Evolutionary conservation across 176 grass and related monocot genomes (phyloP), one percentile per base, ranked within the genome.

Genomic region (Luzula sylvatica): DNA sequence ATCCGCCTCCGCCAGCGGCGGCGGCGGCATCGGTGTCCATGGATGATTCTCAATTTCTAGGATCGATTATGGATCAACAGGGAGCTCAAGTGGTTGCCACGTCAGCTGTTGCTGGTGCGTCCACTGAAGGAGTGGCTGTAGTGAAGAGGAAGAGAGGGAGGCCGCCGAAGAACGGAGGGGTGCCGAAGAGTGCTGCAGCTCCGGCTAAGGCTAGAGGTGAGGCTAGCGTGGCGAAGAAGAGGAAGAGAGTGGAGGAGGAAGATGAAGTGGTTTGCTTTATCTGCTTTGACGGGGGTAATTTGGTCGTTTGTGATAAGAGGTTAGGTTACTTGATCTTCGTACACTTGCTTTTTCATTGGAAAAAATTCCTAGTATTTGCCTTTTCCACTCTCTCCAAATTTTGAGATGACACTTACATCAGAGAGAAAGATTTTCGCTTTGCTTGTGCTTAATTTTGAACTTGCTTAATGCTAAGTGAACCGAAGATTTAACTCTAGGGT

Each of bases 201-300:
- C 15, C 16, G 16, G 46, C 16, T 21, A 48, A 44, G 24, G n/a
- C 41, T 7, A 2, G 30, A 35, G 2, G 48, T 20, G 18, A 80
- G 61, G 62, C 61, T 56, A 1, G 7, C 0, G 46, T 12, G 5
- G 65, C 38, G 45, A 75, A 15, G 65, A 75, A 63, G 64, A 77
- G 63, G 28, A 75, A 65, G 45, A 72, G 50, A 41, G 55, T 63
- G 45, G 66, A 69, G 47, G 78, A 94, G 4, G 75, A 94, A 3
- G 86, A 92, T 68, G 93, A 99, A 72, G 66, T 87, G 1, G 93
- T 99, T 13, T 99, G 93, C 56, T 99, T 99, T 65, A 99, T 99
- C 20, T 99, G 93, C 61, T 99, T 99, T 24, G 93, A 99, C 5
- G 93, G 93, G 39, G 93, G 93, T 19, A 63, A 83, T 72, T 79